Conservation (phyloP, 148 eudicot species). For the Mesembryanthemum crystallinum region DNA sequence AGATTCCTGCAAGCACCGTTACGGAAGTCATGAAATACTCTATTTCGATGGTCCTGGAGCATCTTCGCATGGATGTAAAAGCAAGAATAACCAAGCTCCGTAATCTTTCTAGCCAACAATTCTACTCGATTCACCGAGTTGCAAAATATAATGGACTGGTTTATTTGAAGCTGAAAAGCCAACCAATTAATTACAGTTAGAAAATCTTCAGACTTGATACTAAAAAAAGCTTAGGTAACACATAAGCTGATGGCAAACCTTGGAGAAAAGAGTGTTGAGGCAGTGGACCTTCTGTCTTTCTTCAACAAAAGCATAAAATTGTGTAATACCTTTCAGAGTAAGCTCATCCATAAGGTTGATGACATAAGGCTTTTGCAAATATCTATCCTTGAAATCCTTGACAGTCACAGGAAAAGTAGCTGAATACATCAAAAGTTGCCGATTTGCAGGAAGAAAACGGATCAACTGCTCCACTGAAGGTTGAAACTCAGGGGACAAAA, state of each 20-base stretch:
- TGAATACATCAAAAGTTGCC: conserved; percentile 81
- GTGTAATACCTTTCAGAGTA: conserved; percentile 86
- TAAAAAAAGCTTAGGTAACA: conserved; percentile 1
- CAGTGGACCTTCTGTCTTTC: conserved; percentile 91
- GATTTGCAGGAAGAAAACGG: conserved; percentile 51
- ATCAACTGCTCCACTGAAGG: conserved; percentile 76
- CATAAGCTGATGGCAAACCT: conserved; percentile 46
- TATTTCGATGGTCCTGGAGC: conserved; percentile 91
- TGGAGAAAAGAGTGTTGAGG: conserved; percentile 86
- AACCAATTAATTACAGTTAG: conserved; percentile 14
- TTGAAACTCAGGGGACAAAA: conserved; percentile 76
- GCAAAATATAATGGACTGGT: conserved; percentile 92
- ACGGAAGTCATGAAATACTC: conserved; percentile 93
- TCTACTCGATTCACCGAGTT: conserved; percentile 93
- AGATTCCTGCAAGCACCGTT: conserved; percentile 95
- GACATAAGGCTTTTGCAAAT: conserved; percentile 63
- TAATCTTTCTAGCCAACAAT: conserved; percentile 82
- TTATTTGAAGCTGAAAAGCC: conserved; percentile 79
- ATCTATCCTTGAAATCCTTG: conserved; percentile 80
- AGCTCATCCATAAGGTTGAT: conserved; percentile 94
- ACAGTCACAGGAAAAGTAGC: conserved; percentile 94
- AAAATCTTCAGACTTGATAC: conserved; percentile 9
- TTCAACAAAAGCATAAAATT: conserved; percentile 87
- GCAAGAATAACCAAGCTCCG: conserved; percentile 92
- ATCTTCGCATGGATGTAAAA: conserved; percentile 96